Evolutionary conservation across 495 filamentous ascomycete species (phyloP), one percentile per base, ranked within the genome.

Genomic region (Poronia punctata): DNA sequence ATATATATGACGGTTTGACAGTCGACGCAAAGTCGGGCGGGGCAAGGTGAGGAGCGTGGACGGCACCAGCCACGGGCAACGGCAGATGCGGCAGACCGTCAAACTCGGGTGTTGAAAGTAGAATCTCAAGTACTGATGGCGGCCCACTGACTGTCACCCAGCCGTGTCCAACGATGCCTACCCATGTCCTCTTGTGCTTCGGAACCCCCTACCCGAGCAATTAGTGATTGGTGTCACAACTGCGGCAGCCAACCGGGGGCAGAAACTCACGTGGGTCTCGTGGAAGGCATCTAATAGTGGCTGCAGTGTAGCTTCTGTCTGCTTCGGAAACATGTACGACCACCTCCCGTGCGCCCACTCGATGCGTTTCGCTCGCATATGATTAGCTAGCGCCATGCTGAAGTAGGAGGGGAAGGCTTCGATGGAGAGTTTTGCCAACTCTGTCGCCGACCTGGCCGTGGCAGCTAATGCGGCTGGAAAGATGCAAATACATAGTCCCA

Each of bases 121-220:
- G 34, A 9, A 33, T 14, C 11, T 41, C 16, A 14, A 49, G 8
- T 18, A 23, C 44, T 22, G 46, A 38, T 8, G 45, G 45, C 25
- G 45, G 45, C 3, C 39, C 45, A 22, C 39, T 48, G 23, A 48
- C 25, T 3, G 45, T 43, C 12, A 33, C 34, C 45, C 45, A 48
- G 17, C 9, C 22, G 6, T 29, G 33, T 16, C 45, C 39, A 1
- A 48, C 11, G 6, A 48, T 39, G 6, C 45, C 24, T 22, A 48
- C 35, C 32, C 39, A 48, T 15, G 40, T 28, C 7, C 23, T 40
- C 28, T 38, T 41, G 28, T 48, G 34, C 3, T 15, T 16, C 11
- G 40, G 28, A 2, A 38, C 27, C 11, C 26, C 28, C 45, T 48
- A 32, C n/a, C 14, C 4, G 7, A 11, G 7, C n/a, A 3, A 22